phyloP scores from a whole-genome alignment of 495 filamentous ascomycete genomes.

The Penicillium canariense region DNA sequence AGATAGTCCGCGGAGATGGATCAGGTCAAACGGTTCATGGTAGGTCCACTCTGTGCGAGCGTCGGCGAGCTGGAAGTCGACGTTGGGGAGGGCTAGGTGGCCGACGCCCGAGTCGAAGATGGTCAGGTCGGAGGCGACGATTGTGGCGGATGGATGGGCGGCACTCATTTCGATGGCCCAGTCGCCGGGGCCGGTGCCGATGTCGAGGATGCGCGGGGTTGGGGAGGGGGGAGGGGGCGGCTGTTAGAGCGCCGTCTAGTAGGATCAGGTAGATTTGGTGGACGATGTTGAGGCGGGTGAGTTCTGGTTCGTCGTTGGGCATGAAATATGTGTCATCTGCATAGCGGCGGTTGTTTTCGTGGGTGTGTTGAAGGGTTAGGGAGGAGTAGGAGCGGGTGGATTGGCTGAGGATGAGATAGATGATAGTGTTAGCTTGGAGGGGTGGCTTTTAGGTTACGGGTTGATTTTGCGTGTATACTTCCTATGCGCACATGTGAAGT shows the following conservation, averaged over 20 bases:
- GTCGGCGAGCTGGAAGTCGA: conserved; percentile 70
- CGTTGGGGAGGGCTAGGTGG: conserved; percentile 57
- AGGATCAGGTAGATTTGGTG: conserved; percentile 64
- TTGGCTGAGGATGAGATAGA: conserved; percentile 11
- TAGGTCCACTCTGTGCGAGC: conserved; percentile 57
- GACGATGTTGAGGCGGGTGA: conserved; percentile 65
- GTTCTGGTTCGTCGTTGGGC: conserved; percentile 74
- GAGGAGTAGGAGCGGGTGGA: conserved; percentile 60
- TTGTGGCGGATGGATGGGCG: conserved; percentile 57
- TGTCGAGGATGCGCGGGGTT: conserved; percentile 59
- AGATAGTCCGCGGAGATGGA: conserved; percentile 62
- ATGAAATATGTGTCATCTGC: conserved; percentile 65
- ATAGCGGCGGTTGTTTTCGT: conserved; percentile 68
- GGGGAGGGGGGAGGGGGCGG: conserved; percentile 51
- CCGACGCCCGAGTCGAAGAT: conserved; percentile 43
- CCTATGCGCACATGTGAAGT: too few species aligned
- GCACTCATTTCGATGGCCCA: conserved; percentile 75
- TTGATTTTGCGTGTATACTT: too few species aligned
- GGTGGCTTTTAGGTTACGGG: not conserved
- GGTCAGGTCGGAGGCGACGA: conserved; percentile 68
- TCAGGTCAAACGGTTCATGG: conserved; percentile 59
- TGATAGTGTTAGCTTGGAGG: too few species aligned
- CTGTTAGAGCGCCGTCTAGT: conserved; percentile 58
- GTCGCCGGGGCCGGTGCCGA: conserved; percentile 68
- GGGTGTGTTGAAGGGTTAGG: conserved; percentile 51